Evolutionary conservation across 495 filamentous ascomycete species (phyloP).

Genomic region (Neurospora intermedia): DNA sequence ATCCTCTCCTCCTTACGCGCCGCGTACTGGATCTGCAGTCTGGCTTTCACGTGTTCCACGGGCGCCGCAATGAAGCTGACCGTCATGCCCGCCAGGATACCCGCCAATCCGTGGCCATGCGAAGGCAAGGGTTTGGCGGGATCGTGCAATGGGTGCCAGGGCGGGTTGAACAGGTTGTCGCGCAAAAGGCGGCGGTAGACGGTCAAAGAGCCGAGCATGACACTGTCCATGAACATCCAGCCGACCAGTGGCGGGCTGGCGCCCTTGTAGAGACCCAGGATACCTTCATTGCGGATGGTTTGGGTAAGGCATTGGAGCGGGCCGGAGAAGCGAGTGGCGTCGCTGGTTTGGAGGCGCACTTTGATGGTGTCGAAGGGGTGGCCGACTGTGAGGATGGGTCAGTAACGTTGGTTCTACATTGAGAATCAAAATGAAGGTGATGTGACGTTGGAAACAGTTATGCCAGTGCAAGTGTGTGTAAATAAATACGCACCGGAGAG

Average conservation of each 20-base stretch:
- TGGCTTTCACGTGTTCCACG: slow-evolving; percentile 91
- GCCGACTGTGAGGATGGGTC: slow-evolving; percentile 24
- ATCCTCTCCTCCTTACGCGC: slow-evolving; percentile 60
- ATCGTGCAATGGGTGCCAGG: slow-evolving; percentile 24
- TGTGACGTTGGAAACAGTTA: neutral
- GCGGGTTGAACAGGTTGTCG: slow-evolving; percentile 63
- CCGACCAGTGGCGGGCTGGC: slow-evolving; percentile 84
- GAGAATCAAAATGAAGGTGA: neutral
- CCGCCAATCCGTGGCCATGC: slow-evolving; percentile 76
- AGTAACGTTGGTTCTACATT: neutral
- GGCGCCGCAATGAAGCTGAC: slow-evolving; percentile 89
- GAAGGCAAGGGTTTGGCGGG: slow-evolving; percentile 48
- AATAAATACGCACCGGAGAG: slow-evolving; percentile 51
- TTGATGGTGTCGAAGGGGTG: slow-evolving; percentile 89
- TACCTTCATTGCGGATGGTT: slow-evolving; percentile 70
- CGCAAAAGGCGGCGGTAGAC: slow-evolving; percentile 75
- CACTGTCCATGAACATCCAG: slow-evolving; percentile 97
- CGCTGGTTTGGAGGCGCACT: slow-evolving; percentile 86
- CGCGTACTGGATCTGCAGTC: slow-evolving; percentile 85
- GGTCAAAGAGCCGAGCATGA: slow-evolving; percentile 89
- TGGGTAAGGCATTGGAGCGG: slow-evolving; percentile 78
- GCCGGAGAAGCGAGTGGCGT: slow-evolving; percentile 64
- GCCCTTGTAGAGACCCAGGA: slow-evolving; percentile 77
- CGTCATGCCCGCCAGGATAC: slow-evolving; percentile 76
- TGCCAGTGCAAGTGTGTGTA: too few relatives aligned